A percentile compares a stretch with the other conserved stretches of the same genome.
These are phyloP conservation scores for Diaporthe capsici DNA, from an alignment of 2,329 filamentous ascomycete species.

Conservation along the genomic window DNA sequence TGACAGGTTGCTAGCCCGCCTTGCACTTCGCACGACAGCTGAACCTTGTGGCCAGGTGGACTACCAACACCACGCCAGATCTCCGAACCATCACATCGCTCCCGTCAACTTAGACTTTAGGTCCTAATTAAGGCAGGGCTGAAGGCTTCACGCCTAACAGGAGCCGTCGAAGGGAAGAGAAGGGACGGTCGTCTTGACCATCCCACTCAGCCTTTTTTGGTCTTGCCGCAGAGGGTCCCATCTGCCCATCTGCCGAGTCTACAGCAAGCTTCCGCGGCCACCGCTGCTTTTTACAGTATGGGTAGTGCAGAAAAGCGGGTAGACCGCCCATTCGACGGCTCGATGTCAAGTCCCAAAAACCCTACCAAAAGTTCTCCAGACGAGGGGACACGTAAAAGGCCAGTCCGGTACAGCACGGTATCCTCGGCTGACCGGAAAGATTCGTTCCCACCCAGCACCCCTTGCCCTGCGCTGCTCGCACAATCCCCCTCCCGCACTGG, in stretches of 20 bases:
- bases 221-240: background rate
- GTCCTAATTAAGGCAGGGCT: slow-evolving; percentile 39
- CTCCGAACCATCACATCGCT: slow-evolving; percentile 37
- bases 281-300: background rate
- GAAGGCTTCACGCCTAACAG: slow-evolving; percentile 33
- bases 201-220: slow-evolving; percentile 11
- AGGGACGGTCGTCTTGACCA: slow-evolving; percentile 9
- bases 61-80: slow-evolving; percentile 27
- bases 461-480: slow-evolving; percentile 22
- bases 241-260: slow-evolving; percentile 36
- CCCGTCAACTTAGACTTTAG: slow-evolving; percentile 33
- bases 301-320: background rate
- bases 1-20: slow-evolving; percentile 23
- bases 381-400: background rate
- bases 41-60: slow-evolving; percentile 27
- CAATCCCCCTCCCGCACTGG: background rate
- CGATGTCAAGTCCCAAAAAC: background rate
- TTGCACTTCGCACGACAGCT: slow-evolving; percentile 23
- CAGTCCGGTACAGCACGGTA: background rate
- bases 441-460: background rate
- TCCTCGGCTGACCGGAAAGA: slow-evolving; percentile 18
- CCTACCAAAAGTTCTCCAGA: background rate
- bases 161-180: background rate
- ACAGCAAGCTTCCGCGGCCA: slow-evolving; percentile 35
- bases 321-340: slow-evolving; percentile 20